Conservation (phyloP, 208 protist genomes). For the Crithidia mellificae region DNA sequence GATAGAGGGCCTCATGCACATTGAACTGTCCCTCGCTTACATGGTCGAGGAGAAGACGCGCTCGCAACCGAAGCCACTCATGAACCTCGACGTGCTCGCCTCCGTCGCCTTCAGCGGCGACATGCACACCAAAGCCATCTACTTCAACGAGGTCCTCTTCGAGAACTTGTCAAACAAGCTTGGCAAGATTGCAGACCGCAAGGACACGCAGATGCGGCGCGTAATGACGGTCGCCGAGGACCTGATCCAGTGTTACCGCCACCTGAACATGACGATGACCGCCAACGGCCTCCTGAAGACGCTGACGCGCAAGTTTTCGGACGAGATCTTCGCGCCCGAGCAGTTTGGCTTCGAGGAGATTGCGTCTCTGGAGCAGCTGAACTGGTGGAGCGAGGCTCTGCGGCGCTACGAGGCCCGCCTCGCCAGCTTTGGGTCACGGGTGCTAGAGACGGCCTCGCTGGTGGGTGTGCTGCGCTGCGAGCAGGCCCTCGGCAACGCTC, state of each 20-base stretch:
- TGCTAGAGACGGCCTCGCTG: constrained; percentile 58
- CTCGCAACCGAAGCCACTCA: constrained; percentile 54
- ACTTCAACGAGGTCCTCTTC: constrained; percentile 88
- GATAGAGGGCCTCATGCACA: constrained; percentile 71
- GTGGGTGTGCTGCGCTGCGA: constrained; percentile 80
- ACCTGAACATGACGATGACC: constrained; percentile 83
- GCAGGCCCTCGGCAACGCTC: constrained; percentile 75
- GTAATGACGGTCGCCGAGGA: constrained; percentile 69
- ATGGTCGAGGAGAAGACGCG: constrained; percentile 56
- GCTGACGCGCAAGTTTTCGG: constrained; percentile 76
- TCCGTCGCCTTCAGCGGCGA: constrained; percentile 72
- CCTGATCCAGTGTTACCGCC: constrained; percentile 85
- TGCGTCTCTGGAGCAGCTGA: constrained; percentile 84
- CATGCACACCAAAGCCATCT: constrained; percentile 89
- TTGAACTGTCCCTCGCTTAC: constrained; percentile 64
- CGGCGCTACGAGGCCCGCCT: constrained; percentile 71
- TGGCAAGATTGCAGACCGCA: constrained; percentile 27
- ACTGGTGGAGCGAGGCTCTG: constrained; percentile 86
- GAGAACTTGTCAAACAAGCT: constrained; percentile 59
- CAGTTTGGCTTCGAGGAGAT: constrained; percentile 85
- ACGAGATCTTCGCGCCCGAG: constrained; percentile 66
- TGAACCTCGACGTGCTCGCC: constrained; percentile 75
- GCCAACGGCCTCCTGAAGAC: constrained; percentile 82
- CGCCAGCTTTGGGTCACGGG: constrained; percentile 37
- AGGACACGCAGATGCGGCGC: constrained; percentile 53